Evolutionary conservation across 108 stramenopile genomes (phyloP).

Genomic region (Pseudonitzschia pungens): DNA sequence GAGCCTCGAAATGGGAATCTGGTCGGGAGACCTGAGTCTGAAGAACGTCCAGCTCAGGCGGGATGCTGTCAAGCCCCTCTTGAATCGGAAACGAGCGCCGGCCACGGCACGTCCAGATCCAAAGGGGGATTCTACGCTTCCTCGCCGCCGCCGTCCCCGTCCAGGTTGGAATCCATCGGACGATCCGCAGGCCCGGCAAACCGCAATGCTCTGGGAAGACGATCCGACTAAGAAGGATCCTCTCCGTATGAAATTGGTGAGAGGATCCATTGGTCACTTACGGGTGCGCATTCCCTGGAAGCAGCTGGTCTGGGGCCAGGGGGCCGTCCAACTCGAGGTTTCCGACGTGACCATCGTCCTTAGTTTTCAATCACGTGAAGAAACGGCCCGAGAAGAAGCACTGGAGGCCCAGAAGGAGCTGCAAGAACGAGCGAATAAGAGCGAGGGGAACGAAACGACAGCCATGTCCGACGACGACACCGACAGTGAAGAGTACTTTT

Average conservation of each 20-base stretch:
- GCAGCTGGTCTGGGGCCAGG: slow-evolving; percentile 53
- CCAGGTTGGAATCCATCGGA: background rate
- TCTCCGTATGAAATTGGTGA: slow-evolving; percentile 45
- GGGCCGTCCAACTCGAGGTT: slow-evolving; percentile 42
- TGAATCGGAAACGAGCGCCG: slow-evolving; percentile 38
- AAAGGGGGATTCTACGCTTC: background rate
- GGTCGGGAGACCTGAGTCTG: slow-evolving; percentile 48
- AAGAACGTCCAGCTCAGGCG: slow-evolving; percentile 43
- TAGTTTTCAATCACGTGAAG: slow-evolving; percentile 40
- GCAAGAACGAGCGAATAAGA: background rate
- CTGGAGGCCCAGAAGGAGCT: background rate
- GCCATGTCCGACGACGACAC: background rate
- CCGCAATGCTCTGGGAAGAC: background rate
- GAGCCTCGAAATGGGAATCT: slow-evolving; percentile 53
- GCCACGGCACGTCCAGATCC: background rate
- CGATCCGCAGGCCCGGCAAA: too few species aligned
- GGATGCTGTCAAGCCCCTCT: slow-evolving; percentile 41
- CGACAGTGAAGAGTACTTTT: background rate
- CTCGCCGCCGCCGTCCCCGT: background rate
- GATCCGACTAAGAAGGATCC: slow-evolving; percentile 32
- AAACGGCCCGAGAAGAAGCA: slow-evolving; percentile 19
- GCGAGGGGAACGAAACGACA: background rate
- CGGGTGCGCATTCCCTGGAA: slow-evolving; percentile 56
- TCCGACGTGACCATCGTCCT: slow-evolving; percentile 45
- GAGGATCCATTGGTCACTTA: slow-evolving; percentile 48